These are phyloP conservation scores for Coprinopsis sp. DNA, from an alignment of 768 basidiomycete species.

Conservation along the genomic window DNA sequence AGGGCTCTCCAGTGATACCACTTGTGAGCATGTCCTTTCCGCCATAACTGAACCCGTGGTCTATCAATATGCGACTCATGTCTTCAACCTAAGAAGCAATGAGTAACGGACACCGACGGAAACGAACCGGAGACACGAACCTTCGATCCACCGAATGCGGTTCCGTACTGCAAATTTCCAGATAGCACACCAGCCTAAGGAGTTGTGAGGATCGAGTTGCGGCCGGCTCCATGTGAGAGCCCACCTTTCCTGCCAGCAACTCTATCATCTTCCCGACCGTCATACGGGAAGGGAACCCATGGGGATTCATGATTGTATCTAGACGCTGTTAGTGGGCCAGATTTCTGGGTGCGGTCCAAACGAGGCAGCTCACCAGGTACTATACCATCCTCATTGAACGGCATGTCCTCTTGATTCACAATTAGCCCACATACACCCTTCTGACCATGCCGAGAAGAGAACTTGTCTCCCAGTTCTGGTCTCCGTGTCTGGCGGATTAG, in stretches of 20 bases:
- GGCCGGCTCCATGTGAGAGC: constrained; percentile 6
- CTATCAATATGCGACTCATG: constrained; percentile 94
- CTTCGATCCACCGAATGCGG: constrained; percentile 97
- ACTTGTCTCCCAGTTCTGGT: constrained; percentile 97
- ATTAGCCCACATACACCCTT: constrained; percentile 99
- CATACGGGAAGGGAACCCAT: constrained; percentile 99
- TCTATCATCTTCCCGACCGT: constrained; percentile 99
- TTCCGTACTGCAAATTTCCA: constrained; percentile 90
- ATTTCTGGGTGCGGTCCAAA: constrained; percentile 7
- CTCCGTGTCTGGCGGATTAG: constrained; percentile 94
- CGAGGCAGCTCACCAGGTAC: constrained; percentile 60
- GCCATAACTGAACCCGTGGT: constrained; percentile 92
- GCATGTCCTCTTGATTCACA: constrained; percentile 98
- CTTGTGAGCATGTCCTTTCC: constrained; percentile 99
- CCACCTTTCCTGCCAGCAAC: constrained; percentile 88
- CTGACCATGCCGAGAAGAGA: constrained; percentile 96
- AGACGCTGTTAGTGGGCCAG: no score
- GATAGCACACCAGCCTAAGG: constrained; percentile 81
- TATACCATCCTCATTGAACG: constrained; percentile 97
- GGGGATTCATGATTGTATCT: constrained; percentile 99
- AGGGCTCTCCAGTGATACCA: constrained; percentile 94
- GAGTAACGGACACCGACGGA: constrained; percentile 5
- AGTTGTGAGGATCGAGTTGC: constrained; percentile 4
- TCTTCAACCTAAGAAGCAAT: constrained; percentile 71
- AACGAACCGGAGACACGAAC: constrained; percentile 31